These are phyloP conservation scores for Cystobasidium onofrii DNA, from an alignment of 768 basidiomycete species.

Conservation along the genomic window DNA sequence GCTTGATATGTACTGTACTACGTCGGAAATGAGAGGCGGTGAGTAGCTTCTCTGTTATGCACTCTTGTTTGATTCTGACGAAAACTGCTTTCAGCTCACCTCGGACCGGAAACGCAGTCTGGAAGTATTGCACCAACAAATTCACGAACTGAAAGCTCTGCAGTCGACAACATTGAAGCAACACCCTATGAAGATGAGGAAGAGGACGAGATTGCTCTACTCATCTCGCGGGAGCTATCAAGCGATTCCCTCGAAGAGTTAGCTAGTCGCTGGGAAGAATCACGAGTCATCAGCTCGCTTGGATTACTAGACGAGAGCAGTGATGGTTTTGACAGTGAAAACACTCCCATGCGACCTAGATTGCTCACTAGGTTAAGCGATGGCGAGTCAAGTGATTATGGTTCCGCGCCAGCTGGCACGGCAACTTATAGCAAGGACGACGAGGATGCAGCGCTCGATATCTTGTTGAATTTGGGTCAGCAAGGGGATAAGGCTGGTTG, in stretches of 20 bases:
- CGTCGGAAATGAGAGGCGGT: too few species aligned
- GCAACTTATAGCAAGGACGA: neutral
- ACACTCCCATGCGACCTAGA: conserved; percentile 7
- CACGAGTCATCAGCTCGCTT: neutral
- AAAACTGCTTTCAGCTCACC: neutral
- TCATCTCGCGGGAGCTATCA: conserved; percentile 26
- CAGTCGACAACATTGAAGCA: neutral
- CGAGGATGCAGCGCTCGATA: neutral
- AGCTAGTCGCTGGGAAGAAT: conserved; percentile 24
- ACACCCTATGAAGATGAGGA: neutral
- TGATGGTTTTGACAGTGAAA: neutral
- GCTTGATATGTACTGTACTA: neutral
- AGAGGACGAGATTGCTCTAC: conserved; percentile 26
- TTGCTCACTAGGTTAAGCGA: neutral
- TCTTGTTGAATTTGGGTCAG: neutral
- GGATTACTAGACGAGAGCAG: neutral
- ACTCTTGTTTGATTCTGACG: too few species aligned
- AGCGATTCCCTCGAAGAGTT: conserved; percentile 24
- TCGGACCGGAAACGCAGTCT: neutral
- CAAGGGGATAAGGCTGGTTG: neutral
- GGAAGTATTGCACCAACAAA: too few species aligned
- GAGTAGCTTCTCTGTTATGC: too few species aligned
- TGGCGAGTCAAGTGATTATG: neutral
- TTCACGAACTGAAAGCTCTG: neutral
- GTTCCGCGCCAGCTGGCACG: neutral